These are phyloP conservation scores for Schizonepeta tenuifolia DNA, from an alignment of 257 asterid species.

Conservation along the genomic window DNA sequence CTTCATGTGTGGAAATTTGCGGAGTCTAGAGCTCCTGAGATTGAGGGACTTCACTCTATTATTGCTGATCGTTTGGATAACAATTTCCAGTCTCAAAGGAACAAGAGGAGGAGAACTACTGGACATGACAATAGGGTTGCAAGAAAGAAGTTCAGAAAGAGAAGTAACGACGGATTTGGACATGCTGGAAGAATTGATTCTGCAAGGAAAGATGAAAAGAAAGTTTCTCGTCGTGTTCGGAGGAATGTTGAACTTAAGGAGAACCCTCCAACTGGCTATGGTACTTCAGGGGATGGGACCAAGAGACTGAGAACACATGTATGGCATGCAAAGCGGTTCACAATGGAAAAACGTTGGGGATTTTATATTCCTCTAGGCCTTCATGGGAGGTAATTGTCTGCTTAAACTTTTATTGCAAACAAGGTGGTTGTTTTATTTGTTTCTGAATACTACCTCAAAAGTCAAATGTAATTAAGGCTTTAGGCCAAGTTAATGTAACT, in stretches of 20 bases:
- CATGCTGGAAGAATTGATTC: slow-evolving; percentile 27
- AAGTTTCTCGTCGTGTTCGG: slow-evolving; percentile 63
- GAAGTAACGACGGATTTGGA: slow-evolving; percentile 38
- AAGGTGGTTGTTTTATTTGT: background rate
- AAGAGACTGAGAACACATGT: slow-evolving; percentile 87
- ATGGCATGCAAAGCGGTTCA: slow-evolving; percentile 95
- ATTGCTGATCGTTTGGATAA: slow-evolving; percentile 59
- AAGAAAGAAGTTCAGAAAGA: slow-evolving; percentile 51
- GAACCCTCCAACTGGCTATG: slow-evolving; percentile 63
- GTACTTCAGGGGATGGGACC: slow-evolving; percentile 80
- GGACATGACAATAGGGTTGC: slow-evolving; percentile 65
- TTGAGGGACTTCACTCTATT: slow-evolving; percentile 65
- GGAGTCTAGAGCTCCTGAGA: slow-evolving; percentile 80
- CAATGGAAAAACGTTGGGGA: slow-evolving; percentile 81
- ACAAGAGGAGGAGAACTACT: slow-evolving; percentile 86
- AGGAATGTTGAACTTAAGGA: slow-evolving; percentile 69
- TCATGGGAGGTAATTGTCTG: slow-evolving; percentile 68
- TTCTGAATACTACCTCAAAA: background rate
- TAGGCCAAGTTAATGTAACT: too few species aligned
- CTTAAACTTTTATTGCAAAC: background rate
- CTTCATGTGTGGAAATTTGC: slow-evolving; percentile 71
- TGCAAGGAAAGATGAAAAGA: slow-evolving; percentile 40
- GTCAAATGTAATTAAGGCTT: background rate
- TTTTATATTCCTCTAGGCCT: slow-evolving; percentile 78
- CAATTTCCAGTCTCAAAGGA: slow-evolving; percentile 67